Base-by-base conservation (phyloP, 176 grass and related monocot species). In the Poa pratensis region DNA sequence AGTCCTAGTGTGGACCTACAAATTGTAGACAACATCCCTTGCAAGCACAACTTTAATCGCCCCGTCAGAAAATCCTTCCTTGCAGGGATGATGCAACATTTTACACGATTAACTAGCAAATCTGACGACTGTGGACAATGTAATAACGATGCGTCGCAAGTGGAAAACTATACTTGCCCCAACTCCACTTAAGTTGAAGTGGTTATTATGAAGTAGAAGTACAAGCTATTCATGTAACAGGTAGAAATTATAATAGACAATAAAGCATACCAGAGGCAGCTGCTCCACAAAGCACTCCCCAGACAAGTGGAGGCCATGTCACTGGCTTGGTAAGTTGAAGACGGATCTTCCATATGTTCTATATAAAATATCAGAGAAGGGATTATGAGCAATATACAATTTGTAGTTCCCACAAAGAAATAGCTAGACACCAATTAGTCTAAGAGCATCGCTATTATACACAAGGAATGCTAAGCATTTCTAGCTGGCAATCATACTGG, bases 341-440 rank as follows among this genome's bases (percentile, higher is more conserved):
- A n/a, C 96, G 89, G 60, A 98, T 94, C 93, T 98, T 98, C 96
- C 96, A 95, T 83, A 94, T 94, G 79, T 98, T 84, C 96, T 98
- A 66, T 75, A 18, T 66, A 43, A 17, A 84, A 55, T n/a, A 71
- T 46, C 53, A 89, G 85, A 55, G 65, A 76, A 18, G 14, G 6
- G 17, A 32, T 14, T 22, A 22, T 39, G 6, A 84, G 22, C 19
- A 70, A 55, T 11, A 57, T 11, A 78, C n/a, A 7, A 73, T 46
- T 84, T 71, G 8, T 10, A 69, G 24, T 80, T 49, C 55, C 20
- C 20, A 50, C 15, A 50, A 16, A 76, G 40, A 69, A 77, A 27
- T 62, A 68, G 20, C 24, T 74, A 76, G 14, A 76, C 19, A 48
- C 59, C 17, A 12, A 76, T 54, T 82, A 78, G 35, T 84, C 23